Evolutionary conservation across 768 basidiomycete species (phyloP).

Genomic region (Mycena albidolilacea): DNA sequence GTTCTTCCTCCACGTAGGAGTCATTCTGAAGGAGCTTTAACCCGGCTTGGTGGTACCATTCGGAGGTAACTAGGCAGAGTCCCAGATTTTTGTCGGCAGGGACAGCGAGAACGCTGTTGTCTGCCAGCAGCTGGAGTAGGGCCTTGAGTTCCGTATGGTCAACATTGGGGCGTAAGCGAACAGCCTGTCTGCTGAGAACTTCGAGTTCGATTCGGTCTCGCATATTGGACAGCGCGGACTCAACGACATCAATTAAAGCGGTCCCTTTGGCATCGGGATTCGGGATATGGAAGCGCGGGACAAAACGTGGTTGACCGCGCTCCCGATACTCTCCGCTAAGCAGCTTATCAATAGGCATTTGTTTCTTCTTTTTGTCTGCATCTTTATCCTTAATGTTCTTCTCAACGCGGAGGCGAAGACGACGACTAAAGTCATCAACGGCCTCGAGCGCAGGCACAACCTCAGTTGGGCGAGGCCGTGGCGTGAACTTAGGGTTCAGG

Average conservation of each 20-base stretch:
- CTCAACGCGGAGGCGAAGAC: neutral
- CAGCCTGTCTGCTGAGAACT: constrained; percentile 1
- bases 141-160: neutral
- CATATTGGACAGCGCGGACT: neutral
- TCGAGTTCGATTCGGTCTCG: neutral
- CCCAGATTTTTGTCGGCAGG: neutral
- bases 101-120: neutral
- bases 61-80: neutral
- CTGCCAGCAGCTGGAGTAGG: neutral
- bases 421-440: neutral
- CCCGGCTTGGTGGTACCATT: neutral
- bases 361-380: neutral
- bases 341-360: neutral
- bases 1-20: too few relatives aligned
- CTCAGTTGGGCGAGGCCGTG: neutral
- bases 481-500: neutral
- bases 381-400: neutral
- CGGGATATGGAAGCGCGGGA: neutral
- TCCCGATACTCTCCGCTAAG: neutral
- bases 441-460: neutral
- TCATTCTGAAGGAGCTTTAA: neutral
- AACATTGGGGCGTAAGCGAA: neutral
- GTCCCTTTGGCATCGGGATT: neutral
- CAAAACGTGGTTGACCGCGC: neutral
- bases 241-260: too few relatives aligned